These are phyloP conservation scores for Dendrobium chrysotoxum DNA, from an alignment of 106 monocot species.

Conservation along the genomic window DNA sequence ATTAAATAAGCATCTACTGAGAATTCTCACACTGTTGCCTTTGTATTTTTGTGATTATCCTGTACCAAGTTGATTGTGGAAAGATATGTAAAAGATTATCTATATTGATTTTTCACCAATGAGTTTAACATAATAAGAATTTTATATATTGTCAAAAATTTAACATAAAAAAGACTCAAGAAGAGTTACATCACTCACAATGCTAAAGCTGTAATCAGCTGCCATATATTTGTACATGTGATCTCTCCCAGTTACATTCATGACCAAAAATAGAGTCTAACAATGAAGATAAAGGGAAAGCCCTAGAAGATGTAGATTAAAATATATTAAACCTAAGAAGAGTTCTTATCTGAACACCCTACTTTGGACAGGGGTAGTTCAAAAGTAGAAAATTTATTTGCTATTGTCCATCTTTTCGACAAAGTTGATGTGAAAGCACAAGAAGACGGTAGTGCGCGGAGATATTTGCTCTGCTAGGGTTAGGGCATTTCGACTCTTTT, in stretches of 20 bases:
- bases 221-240: background rate
- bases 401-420: background rate
- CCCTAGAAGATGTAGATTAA: no score
- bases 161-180: background rate
- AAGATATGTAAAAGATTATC: background rate
- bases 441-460: no score
- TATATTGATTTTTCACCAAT: background rate
- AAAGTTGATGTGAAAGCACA: background rate
- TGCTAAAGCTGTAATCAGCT: background rate
- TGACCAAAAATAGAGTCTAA: background rate
- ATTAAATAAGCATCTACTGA: background rate
- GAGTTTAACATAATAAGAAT: background rate
- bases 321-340: no score
- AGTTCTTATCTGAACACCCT: no score
- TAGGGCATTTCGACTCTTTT: no score
- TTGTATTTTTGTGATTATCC: background rate
- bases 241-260: background rate
- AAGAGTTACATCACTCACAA: background rate
- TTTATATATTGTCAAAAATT: background rate
- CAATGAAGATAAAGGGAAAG: background rate
- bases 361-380: no score
- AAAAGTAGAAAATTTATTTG: background rate
- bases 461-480: no score
- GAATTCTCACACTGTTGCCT: background rate
- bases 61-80: background rate